Base-by-base conservation (phyloP, 352 stramenopile genomes). In the Phytophthora hybrid region DNA sequence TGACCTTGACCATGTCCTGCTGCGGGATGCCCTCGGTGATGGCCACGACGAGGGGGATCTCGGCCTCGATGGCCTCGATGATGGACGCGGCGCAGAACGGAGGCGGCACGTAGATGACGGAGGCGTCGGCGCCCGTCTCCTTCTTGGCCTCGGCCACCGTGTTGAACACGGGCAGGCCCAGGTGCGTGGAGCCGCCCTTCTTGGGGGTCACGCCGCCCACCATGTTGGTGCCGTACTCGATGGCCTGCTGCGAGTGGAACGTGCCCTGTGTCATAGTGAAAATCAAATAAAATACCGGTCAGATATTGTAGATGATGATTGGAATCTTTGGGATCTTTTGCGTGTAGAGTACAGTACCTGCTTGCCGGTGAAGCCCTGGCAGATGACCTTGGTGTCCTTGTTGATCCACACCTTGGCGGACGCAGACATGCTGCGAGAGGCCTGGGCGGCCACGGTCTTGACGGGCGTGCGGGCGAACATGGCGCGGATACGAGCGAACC, bases 21-120 rank as follows among this genome's bases (percentile, higher is more conserved):
- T 99, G 98, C 41, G 98, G 98, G 73, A 99, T 98, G 60, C 98
- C 98, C 81, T 99, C 98, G 6, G 98, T 99, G 78, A 99, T 99
- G 68, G 94, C 97, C 23, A 99, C 97, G 1, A 99, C 94, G 5
- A 99, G 85, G 39, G 94, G 93, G 76, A 98, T 98, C 84, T 98
- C 95, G 72, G 95, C 91, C 73, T 99, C 92, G 70, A 99, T 99
- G 59, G 98, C 97, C 80, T 99, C 98, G 62, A 99, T 94, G 80
- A 99, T 99, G 57, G 98, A 98, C 47, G 92, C 82, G n/a, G 96
- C 98, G 74, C 97, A 99, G 82, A 99, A 99, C 18, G 98, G 98
- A 49, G 98, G 98, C 63, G 98, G 98, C 66, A 99, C 98, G 81
- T 99, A 99, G 80, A 99, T 99, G 41, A 99, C 95, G 14, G 94